These are phyloP conservation scores for Achaetomiella virescens DNA, from an alignment of 495 filamentous ascomycete species.

Conservation along the genomic window DNA sequence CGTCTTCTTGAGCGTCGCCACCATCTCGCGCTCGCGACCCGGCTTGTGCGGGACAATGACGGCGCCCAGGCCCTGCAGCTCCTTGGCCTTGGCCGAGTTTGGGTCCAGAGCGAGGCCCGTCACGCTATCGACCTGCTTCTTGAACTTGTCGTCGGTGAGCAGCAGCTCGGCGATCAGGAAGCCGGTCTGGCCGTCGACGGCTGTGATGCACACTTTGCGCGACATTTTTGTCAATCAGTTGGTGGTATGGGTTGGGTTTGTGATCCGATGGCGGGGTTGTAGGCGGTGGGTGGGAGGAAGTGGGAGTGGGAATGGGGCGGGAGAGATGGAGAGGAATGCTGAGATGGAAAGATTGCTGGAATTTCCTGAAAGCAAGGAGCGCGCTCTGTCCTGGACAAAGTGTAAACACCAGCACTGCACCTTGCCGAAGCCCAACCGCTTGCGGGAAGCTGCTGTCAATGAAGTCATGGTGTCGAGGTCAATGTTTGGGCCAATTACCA, in stretches of 20 bases:
- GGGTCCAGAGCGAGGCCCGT: slow-evolving; percentile 44
- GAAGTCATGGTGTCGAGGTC: neutral
- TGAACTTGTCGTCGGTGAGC: slow-evolving; percentile 42
- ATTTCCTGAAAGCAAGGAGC: neutral
- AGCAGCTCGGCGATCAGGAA: slow-evolving; percentile 50
- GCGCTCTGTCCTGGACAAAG: too few species aligned
- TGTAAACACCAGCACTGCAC: too few species aligned
- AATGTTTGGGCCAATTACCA: neutral
- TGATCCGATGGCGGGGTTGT: too few species aligned
- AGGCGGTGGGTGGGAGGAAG: too few species aligned
- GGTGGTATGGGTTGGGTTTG: neutral
- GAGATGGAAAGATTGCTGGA: neutral
- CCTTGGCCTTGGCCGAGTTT: slow-evolving; percentile 41
- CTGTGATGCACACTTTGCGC: slow-evolving; percentile 48
- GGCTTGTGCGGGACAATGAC: slow-evolving; percentile 42
- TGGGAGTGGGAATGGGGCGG: neutral
- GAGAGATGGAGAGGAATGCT: too few species aligned
- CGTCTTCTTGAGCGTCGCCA: slow-evolving; percentile 33
- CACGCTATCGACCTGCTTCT: slow-evolving; percentile 34
- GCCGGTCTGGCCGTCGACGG: slow-evolving; percentile 50
- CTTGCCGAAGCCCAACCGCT: too few species aligned
- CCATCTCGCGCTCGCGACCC: slow-evolving; percentile 38
- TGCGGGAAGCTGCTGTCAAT: too few species aligned
- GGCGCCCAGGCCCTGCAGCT: slow-evolving; percentile 48
- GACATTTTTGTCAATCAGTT: slow-evolving; percentile 26